Percentiles rank a stretch among this genome's conserved stretches.
phyloP scores from a whole-genome alignment of 2,329 filamentous ascomycete species.

The Colletotrichum australisinense region DNA sequence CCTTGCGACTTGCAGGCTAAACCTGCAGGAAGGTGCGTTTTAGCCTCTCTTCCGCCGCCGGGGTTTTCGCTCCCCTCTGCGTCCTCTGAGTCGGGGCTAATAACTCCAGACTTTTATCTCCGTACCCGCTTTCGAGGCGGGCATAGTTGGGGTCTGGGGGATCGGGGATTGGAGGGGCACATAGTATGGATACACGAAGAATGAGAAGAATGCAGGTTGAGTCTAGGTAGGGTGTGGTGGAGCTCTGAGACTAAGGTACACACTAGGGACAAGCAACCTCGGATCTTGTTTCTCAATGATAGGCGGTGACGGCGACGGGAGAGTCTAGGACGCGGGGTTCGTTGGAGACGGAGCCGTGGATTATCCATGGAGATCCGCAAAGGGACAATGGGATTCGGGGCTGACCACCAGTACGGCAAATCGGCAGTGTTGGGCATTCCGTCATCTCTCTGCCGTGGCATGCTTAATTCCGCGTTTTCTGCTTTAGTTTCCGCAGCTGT shows the following conservation, averaged over 20 bases:
- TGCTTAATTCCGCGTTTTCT: not conserved
- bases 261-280: not conserved
- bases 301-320: not conserved
- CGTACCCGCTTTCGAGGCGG: not conserved
- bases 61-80: not conserved
- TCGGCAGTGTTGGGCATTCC: not conserved
- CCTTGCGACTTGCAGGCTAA: not conserved
- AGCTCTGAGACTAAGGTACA: not conserved
- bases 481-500: not conserved
- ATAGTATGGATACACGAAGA: not conserved
- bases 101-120: slow-evolving; percentile 5
- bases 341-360: not conserved
- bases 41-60: not conserved
- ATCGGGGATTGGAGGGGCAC: not conserved
- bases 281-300: not conserved
- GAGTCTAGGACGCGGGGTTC: not conserved
- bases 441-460: not conserved
- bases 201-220: not conserved
- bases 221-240: not conserved
- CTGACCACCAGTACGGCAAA: not conserved
- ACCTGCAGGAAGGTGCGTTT: not conserved
- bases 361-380: not conserved
- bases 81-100: not conserved
- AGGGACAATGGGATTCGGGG: not conserved
- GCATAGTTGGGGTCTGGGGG: not conserved